These are phyloP conservation scores for Aspergillus fructus DNA, from an alignment of 2,329 filamentous ascomycete genomes.

Conservation along the genomic window DNA sequence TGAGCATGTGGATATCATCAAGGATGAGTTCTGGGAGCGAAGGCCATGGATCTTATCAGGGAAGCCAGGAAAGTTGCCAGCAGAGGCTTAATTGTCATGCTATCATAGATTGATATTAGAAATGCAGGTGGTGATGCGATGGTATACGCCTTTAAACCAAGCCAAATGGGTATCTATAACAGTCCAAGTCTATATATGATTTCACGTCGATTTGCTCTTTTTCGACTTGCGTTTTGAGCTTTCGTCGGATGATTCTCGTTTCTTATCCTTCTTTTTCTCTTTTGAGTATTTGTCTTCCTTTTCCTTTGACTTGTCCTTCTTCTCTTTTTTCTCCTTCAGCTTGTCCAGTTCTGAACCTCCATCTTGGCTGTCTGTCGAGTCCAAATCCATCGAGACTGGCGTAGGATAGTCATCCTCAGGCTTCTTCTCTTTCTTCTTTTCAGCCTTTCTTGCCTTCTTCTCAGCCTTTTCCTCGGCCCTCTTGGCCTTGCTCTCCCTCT, in stretches of 20 bases:
- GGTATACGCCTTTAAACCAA: conserved; percentile 10
- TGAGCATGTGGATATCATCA: conserved; percentile 91
- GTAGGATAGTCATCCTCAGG: conserved; percentile 33
- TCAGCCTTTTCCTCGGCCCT: conserved; percentile 24
- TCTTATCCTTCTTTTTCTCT: conserved; percentile 31
- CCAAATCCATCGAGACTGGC: conserved; percentile 28
- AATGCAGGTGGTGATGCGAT: conserved; percentile 3
- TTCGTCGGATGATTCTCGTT: conserved; percentile 27
- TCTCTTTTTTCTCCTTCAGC: conserved; percentile 23
- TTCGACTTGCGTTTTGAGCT: conserved; percentile 49
- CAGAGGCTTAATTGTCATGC: conserved; percentile 26
- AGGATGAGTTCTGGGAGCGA: conserved; percentile 87
- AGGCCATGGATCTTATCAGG: conserved; percentile 81
- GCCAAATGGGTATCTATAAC: conserved; percentile 35
- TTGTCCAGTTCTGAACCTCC: conserved; percentile 21
- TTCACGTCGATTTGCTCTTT: conserved; percentile 42
- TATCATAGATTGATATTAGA: neutral
- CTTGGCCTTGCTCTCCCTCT: conserved; percentile 15
- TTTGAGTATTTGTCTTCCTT: conserved; percentile 19
- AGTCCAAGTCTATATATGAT: conserved; percentile 13
- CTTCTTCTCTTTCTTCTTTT: conserved; percentile 19
- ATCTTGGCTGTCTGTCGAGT: conserved; percentile 21
- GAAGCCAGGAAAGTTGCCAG: conserved; percentile 69
- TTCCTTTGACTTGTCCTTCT: conserved; percentile 22
- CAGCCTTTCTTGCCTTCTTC: conserved; percentile 21